These are phyloP conservation scores for Cudoniella acicularis DNA, from an alignment of 495 filamentous ascomycete species.

Conservation along the genomic window DNA sequence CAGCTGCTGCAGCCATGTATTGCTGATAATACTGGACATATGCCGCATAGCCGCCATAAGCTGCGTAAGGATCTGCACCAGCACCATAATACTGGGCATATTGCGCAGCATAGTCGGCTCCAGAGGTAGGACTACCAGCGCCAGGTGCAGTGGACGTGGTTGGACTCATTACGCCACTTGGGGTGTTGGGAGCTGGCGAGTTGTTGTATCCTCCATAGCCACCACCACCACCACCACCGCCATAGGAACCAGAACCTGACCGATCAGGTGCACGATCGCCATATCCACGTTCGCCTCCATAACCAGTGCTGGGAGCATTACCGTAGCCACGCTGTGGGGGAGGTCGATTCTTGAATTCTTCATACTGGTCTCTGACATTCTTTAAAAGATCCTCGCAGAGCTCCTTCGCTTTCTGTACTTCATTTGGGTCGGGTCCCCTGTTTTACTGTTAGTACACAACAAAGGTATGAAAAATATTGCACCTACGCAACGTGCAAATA, in stretches of 20 bases:
- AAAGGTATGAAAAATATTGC: background rate
- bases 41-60: constrained; percentile 79
- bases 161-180: constrained; percentile 32
- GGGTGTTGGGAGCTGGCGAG: constrained; percentile 34
- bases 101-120: constrained; percentile 64
- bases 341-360: constrained; percentile 82
- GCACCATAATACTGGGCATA: constrained; percentile 75
- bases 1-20: constrained; percentile 43
- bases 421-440: constrained; percentile 80
- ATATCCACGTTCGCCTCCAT: constrained; percentile 28
- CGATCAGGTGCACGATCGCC: constrained; percentile 25
- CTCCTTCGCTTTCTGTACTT: constrained; percentile 83
- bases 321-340: constrained; percentile 64
- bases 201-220: constrained; percentile 37
- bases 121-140: constrained; percentile 37
- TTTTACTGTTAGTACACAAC: constrained; percentile 22
- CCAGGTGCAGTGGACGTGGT: constrained; percentile 33
- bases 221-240: constrained; percentile 24
- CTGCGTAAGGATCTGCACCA: constrained; percentile 79
- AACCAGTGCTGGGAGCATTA: constrained; percentile 35
- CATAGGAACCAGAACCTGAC: constrained; percentile 26
- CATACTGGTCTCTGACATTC: constrained; percentile 82
- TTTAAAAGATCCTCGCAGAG: constrained; percentile 81
- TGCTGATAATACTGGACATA: constrained; percentile 75
- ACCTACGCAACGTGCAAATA: constrained; percentile 91